Conservation (phyloP, 352 stramenopile species). For the Globisporangium solare region DNA sequence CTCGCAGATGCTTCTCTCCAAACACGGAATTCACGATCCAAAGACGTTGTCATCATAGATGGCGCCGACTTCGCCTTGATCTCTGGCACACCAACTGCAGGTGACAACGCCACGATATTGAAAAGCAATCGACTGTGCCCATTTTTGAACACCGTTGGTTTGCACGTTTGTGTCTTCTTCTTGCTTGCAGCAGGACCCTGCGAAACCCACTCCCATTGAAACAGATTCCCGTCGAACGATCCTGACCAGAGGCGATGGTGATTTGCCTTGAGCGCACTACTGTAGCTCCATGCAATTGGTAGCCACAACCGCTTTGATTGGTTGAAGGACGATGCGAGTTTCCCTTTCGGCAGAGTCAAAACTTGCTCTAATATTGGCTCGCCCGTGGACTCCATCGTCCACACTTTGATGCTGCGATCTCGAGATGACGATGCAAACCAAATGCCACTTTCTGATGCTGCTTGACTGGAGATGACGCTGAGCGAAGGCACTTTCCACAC, state of each 20-base stretch:
- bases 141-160: constrained; percentile 50
- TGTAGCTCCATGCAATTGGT: constrained; percentile 51
- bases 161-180: constrained; percentile 20
- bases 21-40: constrained; percentile 65
- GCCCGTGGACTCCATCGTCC: constrained; percentile 16
- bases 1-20: constrained; percentile 32
- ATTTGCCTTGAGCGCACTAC: background rate
- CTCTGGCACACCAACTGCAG: background rate
- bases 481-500: constrained; percentile 26
- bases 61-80: background rate
- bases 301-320: constrained; percentile 72
- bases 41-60: constrained; percentile 48
- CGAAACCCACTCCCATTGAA: constrained; percentile 50
- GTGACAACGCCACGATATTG: constrained; percentile 36
- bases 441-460: background rate
- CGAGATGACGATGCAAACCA: constrained; percentile 64
- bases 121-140: constrained; percentile 66
- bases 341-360: constrained; percentile 50
- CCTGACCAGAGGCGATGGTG: constrained; percentile 57
- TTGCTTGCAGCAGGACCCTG: constrained; percentile 3
- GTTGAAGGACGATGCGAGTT: constrained; percentile 56
- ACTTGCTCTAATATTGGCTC: constrained; percentile 24
- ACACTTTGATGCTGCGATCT: constrained; percentile 70
- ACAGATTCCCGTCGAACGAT: constrained; percentile 62
- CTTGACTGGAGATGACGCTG: background rate